phyloP scores from a whole-genome alignment of 176 grass and related monocot genomes.

The Bolboschoenus planiculmis region DNA sequence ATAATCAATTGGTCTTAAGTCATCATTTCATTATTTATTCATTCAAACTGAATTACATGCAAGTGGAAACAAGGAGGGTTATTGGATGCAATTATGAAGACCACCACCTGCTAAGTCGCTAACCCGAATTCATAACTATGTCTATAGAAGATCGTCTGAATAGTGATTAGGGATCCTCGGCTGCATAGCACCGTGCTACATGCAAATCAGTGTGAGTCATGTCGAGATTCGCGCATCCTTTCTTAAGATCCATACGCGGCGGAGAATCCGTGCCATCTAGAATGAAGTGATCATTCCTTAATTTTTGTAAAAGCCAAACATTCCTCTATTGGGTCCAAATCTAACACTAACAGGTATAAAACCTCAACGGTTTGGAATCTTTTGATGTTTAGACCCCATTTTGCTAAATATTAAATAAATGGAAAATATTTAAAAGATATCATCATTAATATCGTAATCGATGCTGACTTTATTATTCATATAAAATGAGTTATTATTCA shows the following conservation, averaged over 20 bases:
- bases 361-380: neutral
- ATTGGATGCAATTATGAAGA: neutral
- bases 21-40: neutral
- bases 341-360: neutral
- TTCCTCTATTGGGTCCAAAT: neutral
- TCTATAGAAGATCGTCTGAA: neutral
- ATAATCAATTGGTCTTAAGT: neutral
- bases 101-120: too few relatives aligned
- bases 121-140: neutral
- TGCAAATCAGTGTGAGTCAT: neutral
- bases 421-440: too few relatives aligned
- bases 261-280: neutral
- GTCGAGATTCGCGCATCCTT: neutral
- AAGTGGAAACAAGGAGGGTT: neutral
- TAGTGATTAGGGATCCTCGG: neutral
- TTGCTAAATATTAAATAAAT: neutral
- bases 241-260: neutral
- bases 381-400: neutral
- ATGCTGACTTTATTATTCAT: too few relatives aligned
- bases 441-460: too few relatives aligned
- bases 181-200: neutral
- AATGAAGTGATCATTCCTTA: neutral
- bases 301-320: neutral
- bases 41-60: neutral
- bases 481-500: too few relatives aligned